Conservation (phyloP, 2,329 filamentous ascomycete genomes). For the Aureobasidium musti region DNA sequence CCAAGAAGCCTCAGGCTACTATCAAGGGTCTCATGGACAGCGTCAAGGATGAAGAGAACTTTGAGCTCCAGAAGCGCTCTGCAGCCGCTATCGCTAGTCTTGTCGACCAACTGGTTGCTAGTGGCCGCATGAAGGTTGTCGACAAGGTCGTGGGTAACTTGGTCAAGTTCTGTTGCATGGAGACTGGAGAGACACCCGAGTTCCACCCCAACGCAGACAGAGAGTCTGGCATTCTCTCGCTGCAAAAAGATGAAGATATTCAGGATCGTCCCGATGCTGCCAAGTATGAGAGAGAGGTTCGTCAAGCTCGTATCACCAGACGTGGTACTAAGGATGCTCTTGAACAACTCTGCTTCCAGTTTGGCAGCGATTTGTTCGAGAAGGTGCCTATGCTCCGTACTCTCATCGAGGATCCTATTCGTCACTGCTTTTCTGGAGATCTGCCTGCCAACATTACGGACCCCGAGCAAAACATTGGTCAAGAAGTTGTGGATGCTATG, state of each 20-base stretch:
- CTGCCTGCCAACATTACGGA: conserved; percentile 73
- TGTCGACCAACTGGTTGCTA: conserved; percentile 80
- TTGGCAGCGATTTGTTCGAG: conserved; percentile 75
- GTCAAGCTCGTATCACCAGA: conserved; percentile 83
- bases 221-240: conserved; percentile 79
- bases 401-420: conserved; percentile 80
- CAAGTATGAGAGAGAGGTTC: conserved; percentile 86
- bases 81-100: conserved; percentile 80
- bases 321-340: conserved; percentile 92
- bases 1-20: conserved; percentile 88
- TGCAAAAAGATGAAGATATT: conserved; percentile 96
- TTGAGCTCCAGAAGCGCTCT: conserved; percentile 82
- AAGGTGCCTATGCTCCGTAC: conserved; percentile 78
- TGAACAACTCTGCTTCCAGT: conserved; percentile 79
- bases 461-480: conserved; percentile 73
- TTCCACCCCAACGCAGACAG: conserved; percentile 81
- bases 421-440: conserved; percentile 66
- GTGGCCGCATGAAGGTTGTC: conserved; percentile 78
- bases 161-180: conserved; percentile 96
- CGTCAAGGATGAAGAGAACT: conserved; percentile 90
- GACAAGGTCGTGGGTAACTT: conserved; percentile 96
- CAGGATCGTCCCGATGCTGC: conserved; percentile 88
- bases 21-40: conserved; percentile 99
- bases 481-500: conserved; percentile 91
- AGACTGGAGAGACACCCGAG: conserved; percentile 95